Base-by-base conservation (phyloP, 805 yeast genomes). In the Yarrowia sp. region DNA sequence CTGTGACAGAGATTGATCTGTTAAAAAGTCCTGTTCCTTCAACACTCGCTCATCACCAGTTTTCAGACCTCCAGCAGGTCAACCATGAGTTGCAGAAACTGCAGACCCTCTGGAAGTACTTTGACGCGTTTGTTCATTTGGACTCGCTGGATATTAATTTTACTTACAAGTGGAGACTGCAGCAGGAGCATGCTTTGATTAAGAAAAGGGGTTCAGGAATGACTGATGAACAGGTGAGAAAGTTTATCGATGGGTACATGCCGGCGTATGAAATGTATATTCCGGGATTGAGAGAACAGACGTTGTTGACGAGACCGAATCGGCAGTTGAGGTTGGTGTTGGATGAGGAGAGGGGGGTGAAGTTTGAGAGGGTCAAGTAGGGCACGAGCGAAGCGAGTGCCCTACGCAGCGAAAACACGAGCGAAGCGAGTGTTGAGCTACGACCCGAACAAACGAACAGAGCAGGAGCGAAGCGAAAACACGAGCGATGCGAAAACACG, bases 171-270 rank as follows among this genome's bases (percentile, higher is more conserved):
- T 93, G 98, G 98, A 81, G 98, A 67, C 74, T 81, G 4, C 84
- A 91, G 72, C 86, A 83, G 71, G 97, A 91, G 71, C 87, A 86
- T 66, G 81, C 77, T 1, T 75, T 90, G 70, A 83, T 86, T 10
- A 61, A 65, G 15, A 62, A 67, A 9, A 79, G 74, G 28, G 97
- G 96, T 0, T 62, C 70, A 0, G 98, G 98, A 0, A 92, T 95
- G 98, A 75, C 87, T 1, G 95, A 89, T 69, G 79, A 72, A 1
- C 82, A 87, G 69, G 97, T 93, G 5, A 74, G 69, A 9, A 68
- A 68, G 17, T 95, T 95, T 78, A 87, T 93, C 10, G 84, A 87
- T 66, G 81, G 96, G 67, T 93, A 93, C 74, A 88, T 89, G 91
- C 96, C 96, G 0, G 83, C 88, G 41, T 93, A 93, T 71, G 82